Evolutionary conservation across 2,329 filamentous ascomycete species (phyloP).

Genomic region (Hymenotorrendiella dingleyae): DNA sequence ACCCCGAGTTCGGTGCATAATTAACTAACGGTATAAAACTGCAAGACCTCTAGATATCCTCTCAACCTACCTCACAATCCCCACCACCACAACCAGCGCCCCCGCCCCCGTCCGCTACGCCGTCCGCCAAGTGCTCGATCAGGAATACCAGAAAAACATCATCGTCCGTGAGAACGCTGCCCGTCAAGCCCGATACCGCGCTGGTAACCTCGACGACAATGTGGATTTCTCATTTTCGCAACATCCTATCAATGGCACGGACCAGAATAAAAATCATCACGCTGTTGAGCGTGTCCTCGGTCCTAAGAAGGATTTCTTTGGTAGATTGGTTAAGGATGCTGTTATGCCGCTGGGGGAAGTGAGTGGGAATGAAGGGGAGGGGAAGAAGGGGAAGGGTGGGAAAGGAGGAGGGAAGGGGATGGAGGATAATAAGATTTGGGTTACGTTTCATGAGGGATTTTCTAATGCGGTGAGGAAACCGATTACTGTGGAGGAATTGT

Average conservation of each 20-base stretch:
- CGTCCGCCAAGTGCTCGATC: slow-evolving; percentile 86
- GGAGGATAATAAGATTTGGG: slow-evolving; percentile 65
- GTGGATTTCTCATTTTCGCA: slow-evolving; percentile 22
- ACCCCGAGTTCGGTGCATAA: no score
- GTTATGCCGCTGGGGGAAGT: slow-evolving; percentile 35
- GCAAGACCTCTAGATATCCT: slow-evolving; percentile 67
- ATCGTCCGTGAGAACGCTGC: slow-evolving; percentile 59
- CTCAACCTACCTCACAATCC: slow-evolving; percentile 65
- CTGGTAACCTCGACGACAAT: slow-evolving; percentile 38
- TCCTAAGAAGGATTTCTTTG: slow-evolving; percentile 81
- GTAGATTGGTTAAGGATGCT: slow-evolving; percentile 55
- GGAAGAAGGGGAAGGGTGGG: slow-evolving; percentile 30
- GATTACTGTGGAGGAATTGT: slow-evolving; percentile 71
- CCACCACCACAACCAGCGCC: slow-evolving; percentile 43
- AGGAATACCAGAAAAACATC: slow-evolving; percentile 75
- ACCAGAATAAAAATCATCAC: slow-evolving; percentile 22
- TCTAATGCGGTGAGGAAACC: slow-evolving; percentile 91
- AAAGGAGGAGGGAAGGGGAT: slow-evolving; percentile 31
- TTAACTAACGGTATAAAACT: no score
- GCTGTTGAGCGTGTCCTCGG: slow-evolving; percentile 22
- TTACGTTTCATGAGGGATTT: slow-evolving; percentile 83
- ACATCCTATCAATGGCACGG: no score
- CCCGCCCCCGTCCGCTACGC: slow-evolving; percentile 80
- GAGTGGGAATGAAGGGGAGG: slow-evolving; percentile 52
- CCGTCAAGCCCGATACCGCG: slow-evolving; percentile 58